Percentiles rank a stretch among this genome's conserved stretches.
phyloP scores from a whole-genome alignment of 192 early-diverging fungal genomes.

The Mortierella antarctica region DNA sequence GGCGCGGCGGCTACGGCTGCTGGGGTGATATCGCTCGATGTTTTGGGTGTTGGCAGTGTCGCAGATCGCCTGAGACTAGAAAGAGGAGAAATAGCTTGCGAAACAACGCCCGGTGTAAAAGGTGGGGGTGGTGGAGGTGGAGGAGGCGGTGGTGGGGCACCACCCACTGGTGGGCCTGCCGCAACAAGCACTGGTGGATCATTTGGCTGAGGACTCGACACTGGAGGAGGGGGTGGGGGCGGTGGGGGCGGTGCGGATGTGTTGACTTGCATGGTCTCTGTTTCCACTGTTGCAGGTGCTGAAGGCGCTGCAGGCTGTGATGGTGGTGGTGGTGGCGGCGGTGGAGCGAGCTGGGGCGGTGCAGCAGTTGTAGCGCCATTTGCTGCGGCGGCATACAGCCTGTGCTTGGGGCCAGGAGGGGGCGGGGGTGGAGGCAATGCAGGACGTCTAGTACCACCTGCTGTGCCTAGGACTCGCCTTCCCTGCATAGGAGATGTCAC shows the following conservation, averaged over 20 bases:
- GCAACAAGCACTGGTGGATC: too few species aligned
- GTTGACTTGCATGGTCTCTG: not conserved
- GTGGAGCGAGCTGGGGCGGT: not conserved
- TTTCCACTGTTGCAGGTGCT: not conserved
- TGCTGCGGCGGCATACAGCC: slow-evolving; percentile 23
- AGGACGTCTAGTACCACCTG: slow-evolving; percentile 25
- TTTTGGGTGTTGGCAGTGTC: slow-evolving; percentile 23
- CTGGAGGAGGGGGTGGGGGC: slow-evolving; percentile 10
- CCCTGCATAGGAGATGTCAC: slow-evolving; percentile 16
- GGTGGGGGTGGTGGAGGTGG: slow-evolving; percentile 27
- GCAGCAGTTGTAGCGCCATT: not conserved
- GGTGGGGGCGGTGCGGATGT: slow-evolving; percentile 34
- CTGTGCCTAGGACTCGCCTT: slow-evolving; percentile 15
- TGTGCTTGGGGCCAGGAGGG: slow-evolving; percentile 44
- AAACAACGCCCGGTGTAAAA: not conserved
- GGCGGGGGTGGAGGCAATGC: slow-evolving; percentile 44
- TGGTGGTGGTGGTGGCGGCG: slow-evolving; percentile 2
- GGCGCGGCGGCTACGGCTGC: not conserved
- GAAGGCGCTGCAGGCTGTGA: not conserved
- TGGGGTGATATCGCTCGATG: not conserved
- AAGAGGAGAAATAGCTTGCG: too few species aligned
- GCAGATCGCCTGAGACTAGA: slow-evolving; percentile 34
- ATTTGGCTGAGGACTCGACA: too few species aligned
- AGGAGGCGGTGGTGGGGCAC: not conserved
- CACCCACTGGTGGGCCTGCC: too few species aligned